Conservation (phyloP, 2,329 filamentous ascomycete genomes). For the Aspergillus tanneri region DNA sequence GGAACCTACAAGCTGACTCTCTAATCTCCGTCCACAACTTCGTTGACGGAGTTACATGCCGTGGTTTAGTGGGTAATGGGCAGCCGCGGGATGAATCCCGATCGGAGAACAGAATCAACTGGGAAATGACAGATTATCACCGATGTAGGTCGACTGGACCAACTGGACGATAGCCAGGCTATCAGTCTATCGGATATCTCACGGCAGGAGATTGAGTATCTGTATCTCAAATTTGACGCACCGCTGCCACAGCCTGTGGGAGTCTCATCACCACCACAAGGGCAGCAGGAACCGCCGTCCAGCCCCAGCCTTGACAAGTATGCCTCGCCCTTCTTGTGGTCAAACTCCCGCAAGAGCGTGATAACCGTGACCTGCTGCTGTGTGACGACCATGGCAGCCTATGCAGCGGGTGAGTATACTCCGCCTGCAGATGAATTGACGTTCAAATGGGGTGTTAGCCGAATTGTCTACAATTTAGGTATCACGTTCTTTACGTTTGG, state of each 20-base stretch:
- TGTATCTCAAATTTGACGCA: slow-evolving; percentile 62
- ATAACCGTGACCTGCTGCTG: slow-evolving; percentile 70
- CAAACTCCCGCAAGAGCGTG: slow-evolving; percentile 62
- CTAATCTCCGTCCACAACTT: no score
- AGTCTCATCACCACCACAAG: slow-evolving; percentile 26
- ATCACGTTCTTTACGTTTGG: slow-evolving; percentile 78
- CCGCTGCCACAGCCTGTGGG: slow-evolving; percentile 47
- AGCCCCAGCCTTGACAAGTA: slow-evolving; percentile 66
- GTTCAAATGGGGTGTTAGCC: slow-evolving; percentile 61
- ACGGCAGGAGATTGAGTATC: slow-evolving; percentile 46
- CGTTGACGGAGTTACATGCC: neutral
- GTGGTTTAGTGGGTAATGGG: neutral
- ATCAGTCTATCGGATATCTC: neutral
- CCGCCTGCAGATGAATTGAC: slow-evolving; percentile 67
- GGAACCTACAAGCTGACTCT: neutral
- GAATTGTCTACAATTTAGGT: slow-evolving; percentile 63
- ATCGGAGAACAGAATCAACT: neutral
- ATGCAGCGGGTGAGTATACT: slow-evolving; percentile 75
- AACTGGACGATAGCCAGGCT: neutral
- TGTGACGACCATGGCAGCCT: slow-evolving; percentile 73
- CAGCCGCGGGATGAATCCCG: neutral
- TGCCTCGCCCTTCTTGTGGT: slow-evolving; percentile 70
- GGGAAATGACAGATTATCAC: neutral
- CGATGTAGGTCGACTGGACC: neutral
- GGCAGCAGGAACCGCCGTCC: slow-evolving; percentile 45